Evolutionary conservation across 2,329 filamentous ascomycete genomes (phyloP).

Genomic region (Amphichorda felina): DNA sequence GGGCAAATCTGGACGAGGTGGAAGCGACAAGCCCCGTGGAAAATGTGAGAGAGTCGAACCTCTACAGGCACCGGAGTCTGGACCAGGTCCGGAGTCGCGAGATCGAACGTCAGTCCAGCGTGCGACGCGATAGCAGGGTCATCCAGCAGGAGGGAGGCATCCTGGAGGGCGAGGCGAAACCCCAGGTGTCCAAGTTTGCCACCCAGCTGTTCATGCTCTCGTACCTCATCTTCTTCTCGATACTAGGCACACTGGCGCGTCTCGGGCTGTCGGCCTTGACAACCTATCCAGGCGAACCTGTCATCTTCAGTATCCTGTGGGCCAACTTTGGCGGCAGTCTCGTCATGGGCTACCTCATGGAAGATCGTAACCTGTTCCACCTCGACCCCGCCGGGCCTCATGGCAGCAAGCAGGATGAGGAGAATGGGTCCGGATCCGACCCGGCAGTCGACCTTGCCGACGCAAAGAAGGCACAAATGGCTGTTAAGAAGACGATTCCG

Average conservation of each 20-base stretch:
- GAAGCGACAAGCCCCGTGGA: constrained; percentile 16
- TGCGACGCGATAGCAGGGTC: no score
- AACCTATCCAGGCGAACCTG: constrained; percentile 63
- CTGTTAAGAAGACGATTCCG: constrained; percentile 74
- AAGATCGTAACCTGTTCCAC: constrained; percentile 63
- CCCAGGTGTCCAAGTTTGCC: constrained; percentile 30
- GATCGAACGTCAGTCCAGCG: constrained; percentile 5
- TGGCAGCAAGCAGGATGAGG: constrained; percentile 17
- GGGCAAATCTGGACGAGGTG: constrained; percentile 31
- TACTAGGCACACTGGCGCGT: constrained; percentile 74
- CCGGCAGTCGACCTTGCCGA: constrained; percentile 23
- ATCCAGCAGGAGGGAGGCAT: no score
- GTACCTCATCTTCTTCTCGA: constrained; percentile 75
- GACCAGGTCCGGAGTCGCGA: constrained; percentile 4
- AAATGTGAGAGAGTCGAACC: constrained; percentile 5
- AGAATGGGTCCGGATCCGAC: constrained; percentile 13
- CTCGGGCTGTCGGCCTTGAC: constrained; percentile 72
- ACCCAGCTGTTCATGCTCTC: constrained; percentile 62
- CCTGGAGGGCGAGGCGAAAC: neutral
- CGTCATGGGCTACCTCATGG: constrained; percentile 73
- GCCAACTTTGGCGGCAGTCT: constrained; percentile 75
- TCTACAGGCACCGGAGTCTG: constrained; percentile 7
- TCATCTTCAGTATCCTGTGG: constrained; percentile 70
- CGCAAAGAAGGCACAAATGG: constrained; percentile 44
- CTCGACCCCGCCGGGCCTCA: neutral